A percentile compares a stretch with the other conserved stretches of the same genome.
These are phyloP conservation scores for Sporobolomyces pararoseus DNA, from an alignment of 768 basidiomycete genomes.

Conservation along the genomic window DNA sequence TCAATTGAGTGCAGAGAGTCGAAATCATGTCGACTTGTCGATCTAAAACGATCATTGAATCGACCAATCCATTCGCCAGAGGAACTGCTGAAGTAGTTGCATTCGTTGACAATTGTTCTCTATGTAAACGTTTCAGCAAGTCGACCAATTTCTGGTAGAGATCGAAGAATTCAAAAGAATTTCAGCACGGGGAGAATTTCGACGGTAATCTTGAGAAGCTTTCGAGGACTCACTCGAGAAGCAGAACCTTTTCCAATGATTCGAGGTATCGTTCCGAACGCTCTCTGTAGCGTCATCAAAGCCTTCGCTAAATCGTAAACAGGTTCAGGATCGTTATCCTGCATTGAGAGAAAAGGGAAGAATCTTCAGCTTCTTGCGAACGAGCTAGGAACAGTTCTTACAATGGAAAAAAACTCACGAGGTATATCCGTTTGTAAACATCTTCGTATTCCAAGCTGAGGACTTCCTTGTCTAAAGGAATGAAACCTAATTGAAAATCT, in stretches of 20 bases:
- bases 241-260: slow-evolving; percentile 89
- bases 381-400: too few relatives aligned
- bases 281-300: slow-evolving; percentile 71
- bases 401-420: slow-evolving; percentile 74
- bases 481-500: slow-evolving; percentile 86
- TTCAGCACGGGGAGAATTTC: neutral
- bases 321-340: slow-evolving; percentile 91
- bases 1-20: slow-evolving; percentile 88
- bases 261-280: slow-evolving; percentile 84
- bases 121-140: slow-evolving; percentile 62
- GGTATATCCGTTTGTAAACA: slow-evolving; percentile 73
- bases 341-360: too few relatives aligned
- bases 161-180: neutral
- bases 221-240: slow-evolving; percentile 48
- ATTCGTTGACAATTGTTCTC: slow-evolving; percentile 49
- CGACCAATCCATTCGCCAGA: slow-evolving; percentile 61
- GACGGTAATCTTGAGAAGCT: neutral
- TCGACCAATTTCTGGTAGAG: slow-evolving; percentile 65
- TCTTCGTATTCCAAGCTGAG: slow-evolving; percentile 81
- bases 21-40: slow-evolving; percentile 92
- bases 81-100: slow-evolving; percentile 47
- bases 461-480: slow-evolving; percentile 88
- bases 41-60: slow-evolving; percentile 83
- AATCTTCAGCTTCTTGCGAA: too few relatives aligned
- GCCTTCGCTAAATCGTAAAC: slow-evolving; percentile 86